phyloP scores from a whole-genome alignment of 148 eudicot genomes.

The Camellia sinensis region DNA sequence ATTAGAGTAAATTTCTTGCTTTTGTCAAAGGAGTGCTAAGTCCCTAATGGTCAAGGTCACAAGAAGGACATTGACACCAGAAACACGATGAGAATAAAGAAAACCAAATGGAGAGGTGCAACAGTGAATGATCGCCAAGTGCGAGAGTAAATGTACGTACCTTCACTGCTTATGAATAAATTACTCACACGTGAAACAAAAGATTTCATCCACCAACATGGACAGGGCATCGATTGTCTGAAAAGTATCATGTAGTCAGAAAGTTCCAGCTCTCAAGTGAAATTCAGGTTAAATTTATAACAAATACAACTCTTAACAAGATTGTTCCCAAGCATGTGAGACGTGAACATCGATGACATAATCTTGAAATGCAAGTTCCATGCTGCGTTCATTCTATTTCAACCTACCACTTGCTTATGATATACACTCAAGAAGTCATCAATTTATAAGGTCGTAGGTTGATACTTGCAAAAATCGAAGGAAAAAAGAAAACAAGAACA shows the following conservation, averaged over 20 bases:
- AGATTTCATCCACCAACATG: conserved; percentile 40
- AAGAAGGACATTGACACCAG: no score
- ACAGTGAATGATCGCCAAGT: neutral
- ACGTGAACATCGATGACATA: neutral
- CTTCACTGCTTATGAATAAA: conserved; percentile 28
- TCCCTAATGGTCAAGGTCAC: neutral
- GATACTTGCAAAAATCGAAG: neutral
- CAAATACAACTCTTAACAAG: neutral
- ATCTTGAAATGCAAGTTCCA: conserved; percentile 8
- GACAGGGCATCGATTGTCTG: conserved; percentile 35
- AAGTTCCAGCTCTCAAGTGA: neutral
- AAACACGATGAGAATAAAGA: no score
- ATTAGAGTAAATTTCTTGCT: neutral
- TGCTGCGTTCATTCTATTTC: neutral
- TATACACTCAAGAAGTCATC: neutral
- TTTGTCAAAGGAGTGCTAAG: neutral
- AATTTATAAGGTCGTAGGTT: neutral
- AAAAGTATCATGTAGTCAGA: conserved; percentile 22
- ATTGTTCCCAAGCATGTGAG: neutral
- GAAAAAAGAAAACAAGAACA: neutral
- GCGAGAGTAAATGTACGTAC: conserved; percentile 28
- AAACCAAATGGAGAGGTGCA: no score
- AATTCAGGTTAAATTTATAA: neutral
- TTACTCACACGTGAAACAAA: conserved; percentile 31
- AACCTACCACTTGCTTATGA: neutral